Base-by-base conservation (phyloP, 1,284 basidiomycete genomes). In the Cutaneotrichosporon cutaneum region DNA sequence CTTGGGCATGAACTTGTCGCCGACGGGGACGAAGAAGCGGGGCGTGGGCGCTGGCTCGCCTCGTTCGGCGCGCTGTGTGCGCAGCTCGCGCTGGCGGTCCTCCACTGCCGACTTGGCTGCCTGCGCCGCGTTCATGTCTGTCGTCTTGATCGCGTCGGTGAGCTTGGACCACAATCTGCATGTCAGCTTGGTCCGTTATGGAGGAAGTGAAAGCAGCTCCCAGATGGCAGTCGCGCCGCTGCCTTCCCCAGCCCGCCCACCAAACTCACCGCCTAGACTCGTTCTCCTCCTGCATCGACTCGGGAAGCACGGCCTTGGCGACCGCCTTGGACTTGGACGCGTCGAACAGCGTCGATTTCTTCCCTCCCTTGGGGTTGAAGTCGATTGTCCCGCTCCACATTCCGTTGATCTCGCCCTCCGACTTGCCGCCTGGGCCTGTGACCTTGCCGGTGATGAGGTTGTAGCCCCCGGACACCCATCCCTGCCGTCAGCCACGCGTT, bases 401-500 rank as follows among this genome's bases (percentile, higher is more conserved):
- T 27, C 95, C 95, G 7, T 85, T 85, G 26, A 99, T 82, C 72
- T 98, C 94, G 11, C 94, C 95, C 18, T 90, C 82, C 2, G 92
- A 88, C n/a, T 83, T 82, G 62, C 83, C 84, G n/a, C 68, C 68
- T 1, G 78, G 77, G 1, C 77, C 75, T 67, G 87, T 88, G 67
- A 98, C 85, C 66, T 87, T 87, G 33, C 94, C 96, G 5, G 85
- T 79, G 62, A 99, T 87, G 26, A 88, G 87, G 75, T 99, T 99
- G 82, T 99, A 98, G 27, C 90, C 90, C 18, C 95, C 95, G 1
- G 92, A 94, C 77, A 97, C 97, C 85, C 95, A 99, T 26, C 95
- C 95, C 90, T 92, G 70, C 14, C 33, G 35, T 42, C 18, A 42
- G 53, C 18, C n/a, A 32, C 10, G 22, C 6, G n/a, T 18, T 16